Evolutionary conservation across 768 basidiomycete genomes (phyloP), one percentile per base, ranked within the genome.

Genomic region (Boletus bicolor): DNA sequence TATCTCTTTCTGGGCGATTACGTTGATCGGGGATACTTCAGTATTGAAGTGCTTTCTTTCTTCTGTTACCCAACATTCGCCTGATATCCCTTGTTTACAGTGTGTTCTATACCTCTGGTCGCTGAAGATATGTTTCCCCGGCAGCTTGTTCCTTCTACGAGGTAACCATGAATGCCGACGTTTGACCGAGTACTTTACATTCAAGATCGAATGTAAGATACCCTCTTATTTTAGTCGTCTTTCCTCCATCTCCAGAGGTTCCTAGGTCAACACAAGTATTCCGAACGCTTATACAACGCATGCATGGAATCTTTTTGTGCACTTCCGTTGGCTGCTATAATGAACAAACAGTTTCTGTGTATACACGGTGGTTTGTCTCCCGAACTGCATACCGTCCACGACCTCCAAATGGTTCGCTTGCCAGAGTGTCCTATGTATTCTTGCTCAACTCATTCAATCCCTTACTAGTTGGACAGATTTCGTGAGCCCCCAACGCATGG

Each of bases 281-380:
- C 85, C 7, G 86, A 86, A 60, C 77, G 76, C n/a, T 75, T 89
- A 54, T 89, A 88, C 65, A 83, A 89, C 50, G 86, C 84, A 9
- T 85, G 83, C 76, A 85, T 87, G 81, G 80, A 85, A 41, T 81
- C 82, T 1, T 89, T 89, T 76, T 88, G 86, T 64, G 78, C 82
- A 6, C 77, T 89, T 4, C 86, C 86, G 1, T 75, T 89, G 5
- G 87, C 86, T 2, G 87, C 86, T 28, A 77, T 89, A 65, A 88
- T 89, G 87, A 88, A 88, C 75, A 87, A 87, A 66, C 86, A 89
- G 65, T 89, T 89, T 72, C 73, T 89, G 57, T 89, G 86, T 68
- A 86, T 88, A 49, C 86, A 89, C 49, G 86, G 86, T 35, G 86
- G 86, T 17, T 71, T 88, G n/a, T 84, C 82, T 0, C 86, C 86